phyloP scores from a whole-genome alignment of 2,329 filamentous ascomycete genomes.

The Cytospora leucostoma region DNA sequence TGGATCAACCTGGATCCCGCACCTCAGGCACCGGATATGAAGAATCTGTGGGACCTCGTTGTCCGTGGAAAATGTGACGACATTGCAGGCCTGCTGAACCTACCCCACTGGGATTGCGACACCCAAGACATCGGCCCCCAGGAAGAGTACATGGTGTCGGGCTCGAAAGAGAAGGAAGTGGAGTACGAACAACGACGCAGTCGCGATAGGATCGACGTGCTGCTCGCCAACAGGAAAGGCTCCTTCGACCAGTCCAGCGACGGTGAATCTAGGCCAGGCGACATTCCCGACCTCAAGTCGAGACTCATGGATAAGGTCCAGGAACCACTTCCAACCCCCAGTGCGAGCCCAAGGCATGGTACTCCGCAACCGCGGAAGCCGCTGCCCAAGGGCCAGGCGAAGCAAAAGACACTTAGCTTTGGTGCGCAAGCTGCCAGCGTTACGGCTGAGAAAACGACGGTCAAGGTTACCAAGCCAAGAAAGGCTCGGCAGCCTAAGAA shows the following conservation, averaged over 20 bases:
- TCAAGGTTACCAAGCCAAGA: conserved; percentile 34
- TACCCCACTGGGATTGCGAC: conserved; percentile 58
- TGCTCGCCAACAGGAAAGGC: conserved; percentile 39
- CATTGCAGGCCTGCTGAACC: conserved; percentile 71
- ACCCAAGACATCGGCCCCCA: conserved; percentile 52
- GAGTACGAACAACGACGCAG: conserved; percentile 40
- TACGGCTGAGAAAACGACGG: conserved; percentile 34
- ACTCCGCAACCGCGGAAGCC: conserved; percentile 44
- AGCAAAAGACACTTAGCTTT: conserved; percentile 56
- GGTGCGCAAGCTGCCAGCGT: conserved; percentile 32
- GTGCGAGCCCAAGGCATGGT: conserved; percentile 54
- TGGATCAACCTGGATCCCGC: conserved; percentile 93
- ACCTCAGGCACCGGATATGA: conserved; percentile 80
- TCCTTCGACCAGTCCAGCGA: conserved; percentile 30
- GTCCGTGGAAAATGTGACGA: conserved; percentile 86
- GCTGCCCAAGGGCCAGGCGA: conserved; percentile 42
- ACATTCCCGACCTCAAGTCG: conserved; percentile 37
- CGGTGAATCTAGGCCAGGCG: conserved; percentile 7
- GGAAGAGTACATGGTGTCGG: conserved; percentile 44
- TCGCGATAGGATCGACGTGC: conserved; percentile 44
- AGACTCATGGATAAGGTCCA: conserved; percentile 46
- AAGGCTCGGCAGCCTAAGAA: conserved; percentile 40
- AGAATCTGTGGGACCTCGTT: conserved; percentile 90
- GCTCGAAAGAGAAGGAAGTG: conserved; percentile 46
- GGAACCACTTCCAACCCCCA: conserved; percentile 59